Conservation (phyloP, 371 early-diverging fungal genomes). For the Lichtheimia ramosa region DNA sequence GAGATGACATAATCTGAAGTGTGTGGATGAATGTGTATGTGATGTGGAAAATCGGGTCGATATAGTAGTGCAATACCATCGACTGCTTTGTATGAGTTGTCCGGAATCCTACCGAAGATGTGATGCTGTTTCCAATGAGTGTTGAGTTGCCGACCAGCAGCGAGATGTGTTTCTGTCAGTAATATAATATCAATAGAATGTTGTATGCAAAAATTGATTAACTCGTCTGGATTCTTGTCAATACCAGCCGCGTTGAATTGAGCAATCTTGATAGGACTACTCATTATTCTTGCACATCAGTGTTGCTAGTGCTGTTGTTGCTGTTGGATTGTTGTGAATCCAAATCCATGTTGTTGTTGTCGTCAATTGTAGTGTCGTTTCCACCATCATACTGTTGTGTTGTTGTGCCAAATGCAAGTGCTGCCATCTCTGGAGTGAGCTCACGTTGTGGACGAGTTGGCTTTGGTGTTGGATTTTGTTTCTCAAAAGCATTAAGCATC, state of each 20-base stretch:
- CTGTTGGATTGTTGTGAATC: too few relatives aligned
- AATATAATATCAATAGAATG: constrained; percentile 1
- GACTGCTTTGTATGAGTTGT: too few relatives aligned
- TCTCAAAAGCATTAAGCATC: not conserved
- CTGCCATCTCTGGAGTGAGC: not conserved
- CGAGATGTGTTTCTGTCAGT: constrained; percentile 4
- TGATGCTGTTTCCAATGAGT: constrained; percentile 10
- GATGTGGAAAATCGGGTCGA: not conserved
- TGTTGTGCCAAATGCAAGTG: not conserved
- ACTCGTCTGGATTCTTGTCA: not conserved
- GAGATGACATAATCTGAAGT: not conserved
- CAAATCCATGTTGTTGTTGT: not conserved
- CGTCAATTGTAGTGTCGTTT: too few relatives aligned
- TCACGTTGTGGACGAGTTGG: not conserved
- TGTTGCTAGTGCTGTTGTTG: too few relatives aligned
- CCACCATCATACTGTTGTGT: too few relatives aligned
- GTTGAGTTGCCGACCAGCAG: not conserved
- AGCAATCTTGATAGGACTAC: constrained; percentile 1
- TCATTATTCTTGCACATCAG: constrained; percentile 4
- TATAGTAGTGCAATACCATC: constrained; percentile 2
- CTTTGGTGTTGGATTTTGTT: not conserved
- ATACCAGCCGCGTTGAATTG: constrained; percentile 8
- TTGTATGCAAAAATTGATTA: not conserved
- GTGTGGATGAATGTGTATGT: not conserved
- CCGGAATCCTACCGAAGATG: not conserved